Evolutionary conservation across 2,329 filamentous ascomycete species (phyloP).

Genomic region (Clonostachys chloroleuca): DNA sequence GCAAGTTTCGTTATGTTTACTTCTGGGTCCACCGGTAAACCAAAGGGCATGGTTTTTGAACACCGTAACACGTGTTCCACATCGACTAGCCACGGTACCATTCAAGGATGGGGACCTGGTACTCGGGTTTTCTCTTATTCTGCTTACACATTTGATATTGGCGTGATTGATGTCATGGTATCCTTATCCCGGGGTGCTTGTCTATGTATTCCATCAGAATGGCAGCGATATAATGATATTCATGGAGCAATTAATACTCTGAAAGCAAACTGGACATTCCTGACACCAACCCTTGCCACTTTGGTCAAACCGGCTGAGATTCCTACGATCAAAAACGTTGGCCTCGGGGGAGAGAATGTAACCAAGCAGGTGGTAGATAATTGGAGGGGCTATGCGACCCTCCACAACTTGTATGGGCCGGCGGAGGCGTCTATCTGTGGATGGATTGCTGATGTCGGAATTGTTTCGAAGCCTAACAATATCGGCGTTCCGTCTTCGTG

Average conservation of each 20-base stretch:
- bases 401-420: conserved; percentile 34
- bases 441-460: neutral
- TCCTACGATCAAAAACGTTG: conserved; percentile 4
- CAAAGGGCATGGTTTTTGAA: conserved; percentile 1
- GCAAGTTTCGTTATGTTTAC: conserved; percentile 1
- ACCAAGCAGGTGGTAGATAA: conserved; percentile 2
- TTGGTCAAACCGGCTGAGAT: conserved; percentile 7
- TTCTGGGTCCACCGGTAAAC: conserved; percentile 2
- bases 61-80: neutral
- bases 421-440: conserved; percentile 20
- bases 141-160: conserved; percentile 2
- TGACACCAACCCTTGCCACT: conserved; percentile 9
- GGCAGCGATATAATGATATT: conserved; percentile 2
- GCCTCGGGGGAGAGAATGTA: conserved; percentile 7
- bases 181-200: conserved; percentile 5
- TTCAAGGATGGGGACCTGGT: neutral
- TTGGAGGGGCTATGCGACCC: conserved; percentile 3
- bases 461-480: conserved; percentile 3
- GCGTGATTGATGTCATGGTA: neutral
- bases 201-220: conserved; percentile 8
- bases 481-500: conserved; percentile 4
- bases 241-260: neutral
- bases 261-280: conserved; percentile 2
- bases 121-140: conserved; percentile 1
- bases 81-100: neutral